Evolutionary conservation across 768 basidiomycete genomes (phyloP).

Genomic region (Rhodocollybia butyracea): DNA sequence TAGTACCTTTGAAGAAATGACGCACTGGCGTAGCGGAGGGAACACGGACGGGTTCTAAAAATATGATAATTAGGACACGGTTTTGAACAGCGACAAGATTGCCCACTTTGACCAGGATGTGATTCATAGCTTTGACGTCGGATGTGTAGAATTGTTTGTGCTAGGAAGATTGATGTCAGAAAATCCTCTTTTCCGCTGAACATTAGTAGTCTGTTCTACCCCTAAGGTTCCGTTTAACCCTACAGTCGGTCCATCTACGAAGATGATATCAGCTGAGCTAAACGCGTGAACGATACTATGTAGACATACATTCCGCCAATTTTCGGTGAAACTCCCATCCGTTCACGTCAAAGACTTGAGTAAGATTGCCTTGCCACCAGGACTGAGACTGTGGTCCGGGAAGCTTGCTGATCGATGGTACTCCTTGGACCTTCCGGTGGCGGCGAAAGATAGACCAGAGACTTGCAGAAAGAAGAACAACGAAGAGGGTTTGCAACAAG

Average conservation of each 20-base stretch:
- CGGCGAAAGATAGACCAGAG: neutral
- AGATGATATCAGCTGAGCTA: neutral
- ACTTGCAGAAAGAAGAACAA: neutral
- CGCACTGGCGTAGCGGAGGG: no score
- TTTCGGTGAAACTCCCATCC: conserved; percentile 4
- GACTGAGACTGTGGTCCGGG: conserved; percentile 1
- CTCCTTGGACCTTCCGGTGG: neutral
- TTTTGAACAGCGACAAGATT: neutral
- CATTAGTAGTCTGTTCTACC: neutral
- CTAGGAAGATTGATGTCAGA: no score
- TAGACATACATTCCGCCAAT: neutral
- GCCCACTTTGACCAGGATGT: conserved; percentile 3
- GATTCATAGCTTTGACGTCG: conserved; percentile 4
- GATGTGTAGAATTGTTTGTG: neutral
- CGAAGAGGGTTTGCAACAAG: neutral
- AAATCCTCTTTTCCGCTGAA: neutral
- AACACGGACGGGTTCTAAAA: no score
- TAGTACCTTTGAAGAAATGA: no score
- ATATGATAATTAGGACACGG: no score
- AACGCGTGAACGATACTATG: neutral
- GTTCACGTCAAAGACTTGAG: neutral
- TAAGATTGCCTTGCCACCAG: neutral
- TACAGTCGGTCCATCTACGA: neutral
- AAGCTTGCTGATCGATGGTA: neutral
- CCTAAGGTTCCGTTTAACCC: neutral